Evolutionary conservation across 2,329 filamentous ascomycete species (phyloP).

Genomic region (Xylaria sp.): DNA sequence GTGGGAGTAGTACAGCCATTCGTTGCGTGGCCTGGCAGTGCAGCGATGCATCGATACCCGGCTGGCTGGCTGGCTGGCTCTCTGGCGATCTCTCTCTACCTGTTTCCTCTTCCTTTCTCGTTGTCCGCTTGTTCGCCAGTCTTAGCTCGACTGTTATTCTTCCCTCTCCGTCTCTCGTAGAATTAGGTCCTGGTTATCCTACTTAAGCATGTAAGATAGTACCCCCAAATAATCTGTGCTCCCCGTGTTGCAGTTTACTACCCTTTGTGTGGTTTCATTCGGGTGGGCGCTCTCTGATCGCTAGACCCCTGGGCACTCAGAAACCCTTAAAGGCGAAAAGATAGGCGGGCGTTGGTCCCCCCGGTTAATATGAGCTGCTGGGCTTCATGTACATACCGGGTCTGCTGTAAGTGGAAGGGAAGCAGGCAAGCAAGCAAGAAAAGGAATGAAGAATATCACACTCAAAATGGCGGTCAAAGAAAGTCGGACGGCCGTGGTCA

Average conservation of each 20-base stretch:
- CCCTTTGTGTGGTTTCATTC: background rate
- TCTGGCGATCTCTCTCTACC: background rate
- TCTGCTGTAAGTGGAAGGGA: background rate
- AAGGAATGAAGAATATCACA: background rate
- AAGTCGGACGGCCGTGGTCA: constrained; percentile 6
- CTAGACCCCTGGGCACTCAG: background rate
- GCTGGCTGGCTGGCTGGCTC: constrained; percentile 5
- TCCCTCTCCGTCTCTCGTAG: too few species aligned
- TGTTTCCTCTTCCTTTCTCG: background rate
- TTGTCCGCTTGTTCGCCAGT: background rate
- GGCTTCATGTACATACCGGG: background rate
- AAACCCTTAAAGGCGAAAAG: too few species aligned
- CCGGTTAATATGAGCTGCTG: background rate
- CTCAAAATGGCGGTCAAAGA: constrained; percentile 19
- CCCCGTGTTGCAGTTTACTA: constrained; percentile 6
- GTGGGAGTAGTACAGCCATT: background rate
- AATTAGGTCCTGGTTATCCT: background rate
- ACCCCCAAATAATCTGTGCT: background rate
- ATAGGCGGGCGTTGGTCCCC: background rate
- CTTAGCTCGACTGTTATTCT: too few species aligned
- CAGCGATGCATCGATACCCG: constrained; percentile 20
- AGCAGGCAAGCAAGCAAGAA: background rate
- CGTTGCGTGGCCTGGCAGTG: background rate
- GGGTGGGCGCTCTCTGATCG: background rate
- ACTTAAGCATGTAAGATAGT: background rate